Conservation (phyloP, 768 basidiomycete species). For the Boletus insuetus region DNA sequence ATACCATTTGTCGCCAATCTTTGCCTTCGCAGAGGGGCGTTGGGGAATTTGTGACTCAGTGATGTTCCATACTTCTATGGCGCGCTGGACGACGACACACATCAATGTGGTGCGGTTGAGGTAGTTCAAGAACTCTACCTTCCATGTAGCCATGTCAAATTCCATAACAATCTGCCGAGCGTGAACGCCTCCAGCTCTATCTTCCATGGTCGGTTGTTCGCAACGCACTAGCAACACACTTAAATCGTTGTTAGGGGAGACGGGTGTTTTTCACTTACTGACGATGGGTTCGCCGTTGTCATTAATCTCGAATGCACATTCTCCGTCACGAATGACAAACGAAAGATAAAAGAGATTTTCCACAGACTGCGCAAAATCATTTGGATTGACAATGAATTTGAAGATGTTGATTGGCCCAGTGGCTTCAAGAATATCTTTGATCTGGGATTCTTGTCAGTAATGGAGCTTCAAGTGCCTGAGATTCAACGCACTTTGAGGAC, state of each 20-base stretch:
- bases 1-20: slow-evolving; percentile 69
- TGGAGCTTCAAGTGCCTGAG: neutral
- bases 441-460: slow-evolving; percentile 37
- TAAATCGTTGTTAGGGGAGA: neutral
- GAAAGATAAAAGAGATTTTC: slow-evolving; percentile 97
- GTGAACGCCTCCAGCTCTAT: slow-evolving; percentile 59
- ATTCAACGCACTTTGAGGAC: slow-evolving; percentile 60
- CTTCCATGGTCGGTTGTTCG: slow-evolving; percentile 59
- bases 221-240: slow-evolving; percentile 48
- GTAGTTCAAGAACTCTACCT: slow-evolving; percentile 44
- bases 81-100: slow-evolving; percentile 49
- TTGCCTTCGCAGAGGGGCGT: slow-evolving; percentile 55
- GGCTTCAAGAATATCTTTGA: slow-evolving; percentile 55
- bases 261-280: slow-evolving; percentile 46
- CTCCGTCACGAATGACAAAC: slow-evolving; percentile 86
- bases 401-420: slow-evolving; percentile 72
- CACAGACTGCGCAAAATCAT: slow-evolving; percentile 89
- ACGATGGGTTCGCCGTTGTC: slow-evolving; percentile 72
- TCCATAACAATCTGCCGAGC: slow-evolving; percentile 90
- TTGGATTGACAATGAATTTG: slow-evolving; percentile 83
- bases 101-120: neutral
- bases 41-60: slow-evolving; percentile 72
- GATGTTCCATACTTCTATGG: slow-evolving; percentile 86
- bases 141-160: slow-evolving; percentile 88
- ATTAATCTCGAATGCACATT: slow-evolving; percentile 68